These are phyloP conservation scores for Pythium plurisporium DNA, from an alignment of 352 stramenopile genomes.

Conservation along the genomic window DNA sequence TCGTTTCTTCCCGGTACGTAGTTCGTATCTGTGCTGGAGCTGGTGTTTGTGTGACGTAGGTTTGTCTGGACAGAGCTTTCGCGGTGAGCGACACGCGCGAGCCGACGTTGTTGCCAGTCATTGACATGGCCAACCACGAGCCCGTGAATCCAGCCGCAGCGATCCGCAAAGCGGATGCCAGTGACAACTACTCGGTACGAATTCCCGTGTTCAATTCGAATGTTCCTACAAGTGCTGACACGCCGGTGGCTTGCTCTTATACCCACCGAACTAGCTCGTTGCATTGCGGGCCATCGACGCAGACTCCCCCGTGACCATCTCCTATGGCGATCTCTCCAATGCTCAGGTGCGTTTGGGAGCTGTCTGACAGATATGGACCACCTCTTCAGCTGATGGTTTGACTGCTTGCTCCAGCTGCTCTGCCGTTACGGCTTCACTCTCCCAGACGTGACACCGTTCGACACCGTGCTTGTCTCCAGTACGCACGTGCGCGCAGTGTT, in stretches of 20 bases:
- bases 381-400: not conserved
- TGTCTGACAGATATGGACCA: too few species aligned
- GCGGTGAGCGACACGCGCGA: slow-evolving; percentile 22
- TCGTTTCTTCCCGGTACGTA: slow-evolving; percentile 67
- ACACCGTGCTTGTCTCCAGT: slow-evolving; percentile 54
- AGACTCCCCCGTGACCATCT: slow-evolving; percentile 53
- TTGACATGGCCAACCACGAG: slow-evolving; percentile 78
- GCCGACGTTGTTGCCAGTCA: slow-evolving; percentile 63
- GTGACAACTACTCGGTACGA: slow-evolving; percentile 42
- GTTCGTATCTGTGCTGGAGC: too few species aligned
- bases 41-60: not conserved
- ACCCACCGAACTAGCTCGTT: slow-evolving; percentile 37
- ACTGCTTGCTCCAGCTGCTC: slow-evolving; percentile 31
- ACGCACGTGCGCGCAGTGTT: slow-evolving; percentile 37
- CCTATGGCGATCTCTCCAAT: slow-evolving; percentile 67
- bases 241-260: too few species aligned
- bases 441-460: slow-evolving; percentile 27
- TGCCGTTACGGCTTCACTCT: slow-evolving; percentile 74
- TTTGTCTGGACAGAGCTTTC: slow-evolving; percentile 32
- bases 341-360: slow-evolving; percentile 51
- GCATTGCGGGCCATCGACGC: slow-evolving; percentile 40
- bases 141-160: slow-evolving; percentile 32
- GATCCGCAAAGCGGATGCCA: slow-evolving; percentile 39
- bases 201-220: too few species aligned
- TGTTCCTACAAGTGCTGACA: too few species aligned